Conservation (phyloP, 257 asterid genomes). For the Primulina tabacum region DNA sequence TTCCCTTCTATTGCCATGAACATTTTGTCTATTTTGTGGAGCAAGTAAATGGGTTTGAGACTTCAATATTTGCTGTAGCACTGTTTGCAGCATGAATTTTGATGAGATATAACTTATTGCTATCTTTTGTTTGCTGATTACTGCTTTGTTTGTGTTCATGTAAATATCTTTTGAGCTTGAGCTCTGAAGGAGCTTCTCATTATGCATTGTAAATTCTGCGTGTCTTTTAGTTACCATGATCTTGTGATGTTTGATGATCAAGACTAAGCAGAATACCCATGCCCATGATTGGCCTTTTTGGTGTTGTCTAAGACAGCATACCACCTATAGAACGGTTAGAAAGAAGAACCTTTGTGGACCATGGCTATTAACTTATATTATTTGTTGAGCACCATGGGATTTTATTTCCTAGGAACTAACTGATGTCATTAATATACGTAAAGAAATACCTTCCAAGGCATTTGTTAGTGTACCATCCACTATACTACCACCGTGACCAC, state of each 20-base stretch:
- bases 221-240: background rate
- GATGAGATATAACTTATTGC: background rate
- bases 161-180: background rate
- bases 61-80: background rate
- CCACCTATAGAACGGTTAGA: background rate
- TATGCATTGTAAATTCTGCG: background rate
- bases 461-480: background rate
- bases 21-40: too few species aligned
- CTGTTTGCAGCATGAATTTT: background rate
- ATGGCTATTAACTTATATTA: background rate
- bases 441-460: background rate
- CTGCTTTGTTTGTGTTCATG: background rate
- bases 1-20: background rate
- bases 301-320: too few species aligned
- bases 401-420: background rate
- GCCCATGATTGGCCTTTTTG: too few species aligned
- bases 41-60: background rate
- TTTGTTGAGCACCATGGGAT: background rate
- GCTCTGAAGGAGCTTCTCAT: background rate
- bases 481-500: background rate
- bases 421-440: background rate
- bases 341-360: background rate
- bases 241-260: background rate
- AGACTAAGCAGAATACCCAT: background rate
- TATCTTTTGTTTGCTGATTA: background rate